A percentile compares a stretch with the other conserved stretches of the same genome.
phyloP scores from a whole-genome alignment of 345 rosid genomes.

The Lenwebbia sp. region DNA sequence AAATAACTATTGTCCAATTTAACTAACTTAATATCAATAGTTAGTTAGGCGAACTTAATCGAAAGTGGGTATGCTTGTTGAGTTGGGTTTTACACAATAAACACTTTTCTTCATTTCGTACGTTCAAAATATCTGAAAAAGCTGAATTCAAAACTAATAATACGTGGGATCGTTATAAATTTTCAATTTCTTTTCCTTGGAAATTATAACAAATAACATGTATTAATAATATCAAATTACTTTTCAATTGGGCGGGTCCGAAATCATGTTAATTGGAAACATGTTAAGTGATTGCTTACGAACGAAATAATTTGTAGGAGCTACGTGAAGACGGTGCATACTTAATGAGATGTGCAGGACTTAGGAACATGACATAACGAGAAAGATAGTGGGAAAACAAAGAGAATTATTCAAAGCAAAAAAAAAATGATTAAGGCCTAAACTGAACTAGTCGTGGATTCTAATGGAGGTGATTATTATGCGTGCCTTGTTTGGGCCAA shows the following conservation, averaged over 20 bases:
- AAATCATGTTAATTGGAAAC: background rate
- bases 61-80: background rate
- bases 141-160: accelerated
- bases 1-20: background rate
- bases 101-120: background rate
- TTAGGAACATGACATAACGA: background rate
- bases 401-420: too few relatives aligned
- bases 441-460: background rate
- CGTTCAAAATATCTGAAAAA: accelerated
- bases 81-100: background rate
- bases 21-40: background rate
- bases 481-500: background rate
- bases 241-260: background rate
- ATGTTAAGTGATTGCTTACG: background rate
- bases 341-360: background rate
- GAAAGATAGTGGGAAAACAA: background rate
- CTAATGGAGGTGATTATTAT: background rate
- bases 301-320: background rate
- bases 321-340: background rate
- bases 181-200: too few relatives aligned
- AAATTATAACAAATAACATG: too few relatives aligned
- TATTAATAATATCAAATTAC: accelerated
- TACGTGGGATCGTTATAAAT: accelerated
- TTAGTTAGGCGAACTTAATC: background rate
- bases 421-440: background rate